Percentiles rank a stretch among this genome's conserved stretches.
Conservation (phyloP, 2,329 filamentous ascomycete genomes). For the Dactylellina haptotyla region DNA sequence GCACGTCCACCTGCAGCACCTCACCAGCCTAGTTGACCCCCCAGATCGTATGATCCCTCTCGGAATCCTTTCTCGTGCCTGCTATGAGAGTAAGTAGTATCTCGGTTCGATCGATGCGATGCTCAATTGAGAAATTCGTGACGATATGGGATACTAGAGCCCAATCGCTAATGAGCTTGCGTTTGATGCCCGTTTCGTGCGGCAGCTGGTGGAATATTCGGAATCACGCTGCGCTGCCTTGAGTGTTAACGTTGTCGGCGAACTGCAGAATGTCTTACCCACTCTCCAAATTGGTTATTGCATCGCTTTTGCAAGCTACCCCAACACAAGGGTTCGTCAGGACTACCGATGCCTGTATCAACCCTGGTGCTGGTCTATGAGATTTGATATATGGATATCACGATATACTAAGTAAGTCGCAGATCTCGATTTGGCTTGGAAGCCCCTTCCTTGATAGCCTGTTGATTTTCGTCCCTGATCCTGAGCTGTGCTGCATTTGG, state of each 20-base stretch:
- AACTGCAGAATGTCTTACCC: conserved; percentile 30
- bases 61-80: neutral
- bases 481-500: conserved; percentile 25
- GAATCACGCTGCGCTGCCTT: conserved; percentile 28
- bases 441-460: conserved; percentile 22
- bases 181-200: conserved; percentile 2
- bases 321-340: conserved; percentile 16
- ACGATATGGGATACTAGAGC: conserved; percentile 36
- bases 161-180: conserved; percentile 22
- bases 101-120: conserved; percentile 27
- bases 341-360: conserved; percentile 19
- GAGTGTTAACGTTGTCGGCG: conserved; percentile 35
- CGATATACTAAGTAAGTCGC: neutral
- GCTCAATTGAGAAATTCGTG: conserved; percentile 36
- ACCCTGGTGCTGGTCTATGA: conserved; percentile 6
- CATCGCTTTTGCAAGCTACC: conserved; percentile 15
- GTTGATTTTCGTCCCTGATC: conserved; percentile 33
- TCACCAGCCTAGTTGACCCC: conserved; percentile 11
- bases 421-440: conserved; percentile 43
- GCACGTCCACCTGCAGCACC: conserved; percentile 1
- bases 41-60: conserved; percentile 25
- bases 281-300: conserved; percentile 8
- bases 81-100: neutral
- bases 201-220: conserved; percentile 7
- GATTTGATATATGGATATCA: conserved; percentile 26